Percentiles rank a stretch among this genome's conserved stretches.
phyloP scores from a whole-genome alignment of 78 protist species.

The Parvularia atlantis region DNA sequence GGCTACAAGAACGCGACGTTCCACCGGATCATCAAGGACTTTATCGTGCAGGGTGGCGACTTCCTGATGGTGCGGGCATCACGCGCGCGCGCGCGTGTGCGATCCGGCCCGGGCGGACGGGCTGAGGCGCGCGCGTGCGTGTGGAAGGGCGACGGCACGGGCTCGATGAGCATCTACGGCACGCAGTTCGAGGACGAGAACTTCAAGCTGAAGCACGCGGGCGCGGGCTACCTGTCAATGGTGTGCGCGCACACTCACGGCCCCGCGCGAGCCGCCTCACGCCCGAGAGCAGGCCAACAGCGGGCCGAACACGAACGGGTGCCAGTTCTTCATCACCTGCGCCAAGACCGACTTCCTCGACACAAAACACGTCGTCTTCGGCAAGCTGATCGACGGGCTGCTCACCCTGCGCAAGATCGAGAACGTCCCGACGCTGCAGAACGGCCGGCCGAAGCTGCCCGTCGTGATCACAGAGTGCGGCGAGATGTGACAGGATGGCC shows the following conservation, averaged over 20 bases:
- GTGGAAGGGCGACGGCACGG: slow-evolving; percentile 76
- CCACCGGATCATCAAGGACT: slow-evolving; percentile 79
- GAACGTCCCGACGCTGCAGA: slow-evolving; percentile 30
- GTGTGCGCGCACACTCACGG: slow-evolving; percentile 41
- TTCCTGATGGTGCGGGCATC: too few species aligned
- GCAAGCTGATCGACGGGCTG: slow-evolving; percentile 75
- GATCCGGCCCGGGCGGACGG: neutral
- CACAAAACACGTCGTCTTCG: slow-evolving; percentile 91
- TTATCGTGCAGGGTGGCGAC: slow-evolving; percentile 89
- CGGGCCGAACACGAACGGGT: slow-evolving; percentile 93
- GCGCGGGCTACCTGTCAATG: slow-evolving; percentile 78
- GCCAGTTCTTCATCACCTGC: slow-evolving; percentile 86
- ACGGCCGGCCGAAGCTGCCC: slow-evolving; percentile 45
- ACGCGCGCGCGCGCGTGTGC: neutral
- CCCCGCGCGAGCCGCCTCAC: slow-evolving; percentile 69
- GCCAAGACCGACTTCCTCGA: slow-evolving; percentile 76
- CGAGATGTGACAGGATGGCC: neutral
- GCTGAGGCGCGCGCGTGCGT: too few species aligned
- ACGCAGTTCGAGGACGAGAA: slow-evolving; percentile 77
- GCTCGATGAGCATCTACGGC: slow-evolving; percentile 63
- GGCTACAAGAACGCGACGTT: slow-evolving; percentile 75
- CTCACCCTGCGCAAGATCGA: slow-evolving; percentile 57
- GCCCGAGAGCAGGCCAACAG: slow-evolving; percentile 53
- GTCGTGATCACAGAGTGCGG: slow-evolving; percentile 71
- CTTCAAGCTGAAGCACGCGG: slow-evolving; percentile 60